phyloP scores from a whole-genome alignment of 129 eudicot species.

The Chrysanthemum seticuspe region DNA sequence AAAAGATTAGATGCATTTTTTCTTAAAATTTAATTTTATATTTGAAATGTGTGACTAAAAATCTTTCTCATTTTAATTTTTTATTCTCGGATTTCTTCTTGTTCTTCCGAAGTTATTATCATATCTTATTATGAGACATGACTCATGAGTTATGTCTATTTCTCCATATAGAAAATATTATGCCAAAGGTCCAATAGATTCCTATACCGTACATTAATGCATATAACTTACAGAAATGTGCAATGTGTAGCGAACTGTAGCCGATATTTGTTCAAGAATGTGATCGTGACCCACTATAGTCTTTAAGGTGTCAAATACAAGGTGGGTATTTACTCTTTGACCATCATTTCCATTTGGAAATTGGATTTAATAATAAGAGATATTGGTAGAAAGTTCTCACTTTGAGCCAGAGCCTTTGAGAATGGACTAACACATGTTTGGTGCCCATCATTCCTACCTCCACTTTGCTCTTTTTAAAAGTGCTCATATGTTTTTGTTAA shows the following conservation, averaged over 20 bases:
- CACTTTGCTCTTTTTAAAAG: constrained; percentile 23
- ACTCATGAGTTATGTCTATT: too few relatives aligned
- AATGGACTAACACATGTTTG: constrained; percentile 37
- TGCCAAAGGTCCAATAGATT: too few relatives aligned
- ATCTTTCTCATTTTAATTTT: too few relatives aligned
- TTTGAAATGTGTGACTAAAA: too few relatives aligned
- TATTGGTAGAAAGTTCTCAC: constrained; percentile 20
- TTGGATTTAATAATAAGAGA: constrained; percentile 10
- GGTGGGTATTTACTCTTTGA: constrained; percentile 17
- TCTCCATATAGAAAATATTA: too few relatives aligned
- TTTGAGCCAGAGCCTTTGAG: constrained; percentile 30
- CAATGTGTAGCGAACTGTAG: not conserved
- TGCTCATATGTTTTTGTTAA: constrained; percentile 10
- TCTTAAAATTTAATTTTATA: too few relatives aligned
- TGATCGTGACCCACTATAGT: constrained; percentile 20
- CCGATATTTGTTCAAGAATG: not conserved
- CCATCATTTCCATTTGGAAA: constrained; percentile 17
- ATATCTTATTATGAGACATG: too few relatives aligned
- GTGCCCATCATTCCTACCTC: constrained; percentile 36
- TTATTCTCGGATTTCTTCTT: too few relatives aligned
- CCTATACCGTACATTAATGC: too few relatives aligned
- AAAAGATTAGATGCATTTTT: too few relatives aligned
- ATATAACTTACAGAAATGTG: not conserved
- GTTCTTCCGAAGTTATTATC: too few relatives aligned
- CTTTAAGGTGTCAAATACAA: not conserved